Base-by-base conservation (phyloP, 306 rosid genomes). In the Vigna hirtella region DNA sequence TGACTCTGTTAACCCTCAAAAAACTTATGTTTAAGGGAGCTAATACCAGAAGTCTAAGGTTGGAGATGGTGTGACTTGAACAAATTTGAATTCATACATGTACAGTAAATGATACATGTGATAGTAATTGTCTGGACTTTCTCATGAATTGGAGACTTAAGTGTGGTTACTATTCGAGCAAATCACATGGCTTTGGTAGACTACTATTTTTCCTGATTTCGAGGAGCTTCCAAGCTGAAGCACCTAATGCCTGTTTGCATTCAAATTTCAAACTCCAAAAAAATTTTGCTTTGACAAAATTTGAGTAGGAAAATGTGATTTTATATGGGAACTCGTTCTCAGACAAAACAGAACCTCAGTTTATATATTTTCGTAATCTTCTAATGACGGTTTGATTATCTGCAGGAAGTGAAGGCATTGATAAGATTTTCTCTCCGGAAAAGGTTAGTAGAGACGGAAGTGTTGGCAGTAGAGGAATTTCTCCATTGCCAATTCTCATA, bases 341-440 rank as follows among this genome's bases (percentile, higher is more conserved):
- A 10, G 18, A 59, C 40, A 26, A 59, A 28, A 28, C 10, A 59
- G 7, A 24, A 1, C 66, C 22, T 62, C 18, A 36, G 9, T 8
- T 30, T 51, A 13, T 24, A 13, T 24, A 61, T 30, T 73, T 22
- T 47, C 2, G 22, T 77, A 13, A 14, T 63, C 6, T 45, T 65
- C 70, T 74, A 47, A 53, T 45, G 30, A 77, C 74, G 80, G 43
- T 28, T 59, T 61, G 62, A 69, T 68, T 59, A 79, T 68, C 73
- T 82, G 88, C 95, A 94, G 98, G 98, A 83, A 94, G 88, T 42
- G 98, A 88, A 66, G 97, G 98, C 76, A 84, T 94, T 53, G 92
- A 92, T 84, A 94, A 87, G 82, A 83, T 94, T 59, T 92, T 92
- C 87, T 81, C 93, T 48, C 72, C 91, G 10, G 87, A 83, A 70